phyloP scores from a whole-genome alignment of 441 rosid genomes.

The Kokia cookei region DNA sequence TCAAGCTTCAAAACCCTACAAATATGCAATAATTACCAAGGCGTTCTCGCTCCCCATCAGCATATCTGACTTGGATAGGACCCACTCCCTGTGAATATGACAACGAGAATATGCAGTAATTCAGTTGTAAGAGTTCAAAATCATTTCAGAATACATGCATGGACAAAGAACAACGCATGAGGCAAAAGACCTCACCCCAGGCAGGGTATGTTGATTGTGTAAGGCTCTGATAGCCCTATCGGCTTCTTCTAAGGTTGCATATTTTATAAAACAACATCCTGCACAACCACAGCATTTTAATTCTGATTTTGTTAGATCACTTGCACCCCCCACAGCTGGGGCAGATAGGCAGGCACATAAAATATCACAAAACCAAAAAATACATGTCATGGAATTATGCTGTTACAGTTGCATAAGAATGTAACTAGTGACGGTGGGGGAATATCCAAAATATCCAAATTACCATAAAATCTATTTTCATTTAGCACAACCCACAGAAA shows the following conservation, averaged over 20 bases:
- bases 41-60: slow-evolving; percentile 99
- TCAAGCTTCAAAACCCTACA: slow-evolving; percentile 8
- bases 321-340: slow-evolving; percentile 16
- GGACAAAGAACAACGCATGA: slow-evolving; percentile 5
- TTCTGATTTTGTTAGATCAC: slow-evolving; percentile 36
- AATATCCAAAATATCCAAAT: neutral
- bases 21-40: slow-evolving; percentile 53
- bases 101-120: slow-evolving; percentile 16
- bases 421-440: slow-evolving; percentile 3
- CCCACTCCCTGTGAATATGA: slow-evolving; percentile 69
- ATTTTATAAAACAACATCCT: slow-evolving; percentile 99
- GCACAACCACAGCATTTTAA: slow-evolving; percentile 44
- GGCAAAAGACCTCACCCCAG: slow-evolving; percentile 67
- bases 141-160: slow-evolving; percentile 2
- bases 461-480: neutral
- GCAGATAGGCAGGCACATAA: slow-evolving; percentile 15
- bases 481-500: slow-evolving; percentile 5
- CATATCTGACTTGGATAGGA: slow-evolving; percentile 97
- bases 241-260: slow-evolving; percentile 88
- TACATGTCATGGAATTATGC: slow-evolving; percentile 5
- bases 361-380: slow-evolving; percentile 9
- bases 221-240: slow-evolving; percentile 96
- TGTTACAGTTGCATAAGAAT: neutral
- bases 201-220: slow-evolving; percentile 87
- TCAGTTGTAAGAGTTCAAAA: slow-evolving; percentile 8